Evolutionary conservation across 352 stramenopile genomes (phyloP).

Genomic region (Pythium apleroticum): DNA sequence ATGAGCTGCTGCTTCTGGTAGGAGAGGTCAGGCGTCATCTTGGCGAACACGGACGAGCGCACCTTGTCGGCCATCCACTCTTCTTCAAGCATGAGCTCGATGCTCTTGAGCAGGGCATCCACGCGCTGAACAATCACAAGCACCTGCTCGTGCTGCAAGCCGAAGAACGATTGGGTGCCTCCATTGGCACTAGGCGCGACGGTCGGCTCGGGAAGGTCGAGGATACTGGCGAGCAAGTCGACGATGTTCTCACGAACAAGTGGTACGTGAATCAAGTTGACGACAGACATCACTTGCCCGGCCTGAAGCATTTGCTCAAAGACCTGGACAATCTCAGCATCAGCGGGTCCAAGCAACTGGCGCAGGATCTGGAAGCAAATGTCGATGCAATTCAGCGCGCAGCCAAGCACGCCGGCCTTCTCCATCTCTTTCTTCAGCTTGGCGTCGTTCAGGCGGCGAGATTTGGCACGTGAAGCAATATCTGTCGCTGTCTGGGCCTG

Average conservation of each 20-base stretch:
- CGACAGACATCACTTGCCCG: conserved; percentile 44
- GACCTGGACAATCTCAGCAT: conserved; percentile 58
- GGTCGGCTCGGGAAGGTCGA: conserved; percentile 79
- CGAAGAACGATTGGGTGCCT: conserved; percentile 41
- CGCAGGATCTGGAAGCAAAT: conserved; percentile 81
- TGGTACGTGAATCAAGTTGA: conserved; percentile 76
- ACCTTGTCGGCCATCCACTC: conserved; percentile 87
- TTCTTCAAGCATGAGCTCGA: conserved; percentile 85
- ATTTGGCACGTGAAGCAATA: conserved; percentile 60
- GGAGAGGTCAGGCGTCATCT: conserved; percentile 69
- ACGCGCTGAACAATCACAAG: conserved; percentile 75
- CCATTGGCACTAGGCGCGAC: conserved; percentile 44
- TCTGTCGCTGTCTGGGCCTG: conserved; percentile 72
- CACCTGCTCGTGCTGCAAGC: conserved; percentile 75
- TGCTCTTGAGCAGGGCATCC: conserved; percentile 76
- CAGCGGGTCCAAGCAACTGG: conserved; percentile 71
- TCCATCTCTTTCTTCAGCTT: conserved; percentile 71
- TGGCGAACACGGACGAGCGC: conserved; percentile 73
- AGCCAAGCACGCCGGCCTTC: conserved; percentile 71
- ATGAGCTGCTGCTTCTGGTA: conserved; percentile 82
- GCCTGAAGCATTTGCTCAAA: conserved; percentile 68
- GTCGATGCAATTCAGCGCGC: conserved; percentile 76
- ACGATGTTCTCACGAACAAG: conserved; percentile 83
- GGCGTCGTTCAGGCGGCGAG: conserved; percentile 52
- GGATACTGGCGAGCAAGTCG: conserved; percentile 78